phyloP scores from a whole-genome alignment of 2,329 filamentous ascomycete genomes.

The Penicillium psychrosexuale region DNA sequence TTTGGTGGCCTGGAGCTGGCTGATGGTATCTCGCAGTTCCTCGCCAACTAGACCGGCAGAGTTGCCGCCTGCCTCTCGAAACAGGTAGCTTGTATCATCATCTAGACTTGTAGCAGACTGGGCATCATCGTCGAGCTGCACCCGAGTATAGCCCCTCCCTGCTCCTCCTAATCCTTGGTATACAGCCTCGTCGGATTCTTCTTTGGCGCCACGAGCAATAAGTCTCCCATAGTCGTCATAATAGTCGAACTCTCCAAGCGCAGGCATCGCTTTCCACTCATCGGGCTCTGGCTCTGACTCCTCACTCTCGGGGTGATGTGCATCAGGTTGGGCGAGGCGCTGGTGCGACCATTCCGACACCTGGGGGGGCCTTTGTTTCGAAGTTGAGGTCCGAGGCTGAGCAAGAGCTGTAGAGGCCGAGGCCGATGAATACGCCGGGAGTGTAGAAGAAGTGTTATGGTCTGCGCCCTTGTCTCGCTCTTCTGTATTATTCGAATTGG shows the following conservation, averaged over 20 bases:
- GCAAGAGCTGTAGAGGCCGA: constrained; percentile 1
- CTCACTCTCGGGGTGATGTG: constrained; percentile 40
- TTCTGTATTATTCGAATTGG: neutral
- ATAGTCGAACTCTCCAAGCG: constrained; percentile 87
- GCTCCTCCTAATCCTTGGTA: constrained; percentile 82
- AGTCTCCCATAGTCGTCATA: constrained; percentile 92
- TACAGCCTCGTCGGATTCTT: constrained; percentile 66
- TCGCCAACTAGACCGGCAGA: constrained; percentile 67
- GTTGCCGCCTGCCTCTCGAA: constrained; percentile 68
- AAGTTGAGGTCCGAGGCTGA: constrained; percentile 16
- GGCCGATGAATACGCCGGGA: constrained; percentile 8
- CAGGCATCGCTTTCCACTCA: constrained; percentile 92
- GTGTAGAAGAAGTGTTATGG: constrained; percentile 1
- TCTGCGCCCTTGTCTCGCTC: constrained; percentile 4
- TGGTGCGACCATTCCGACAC: constrained; percentile 92
- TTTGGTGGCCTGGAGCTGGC: constrained; percentile 94
- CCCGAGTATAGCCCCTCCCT: constrained; percentile 90
- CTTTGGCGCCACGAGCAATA: constrained; percentile 73
- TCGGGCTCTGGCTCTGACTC: constrained; percentile 58
- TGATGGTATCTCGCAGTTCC: constrained; percentile 77
- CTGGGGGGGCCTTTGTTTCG: constrained; percentile 28
- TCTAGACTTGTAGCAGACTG: constrained; percentile 94
- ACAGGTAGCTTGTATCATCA: constrained; percentile 93
- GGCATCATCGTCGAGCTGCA: constrained; percentile 92
- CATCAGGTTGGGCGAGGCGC: constrained; percentile 57